Evolutionary conservation across 176 grass and related monocot genomes (phyloP).

Genomic region (Zea luxurians): DNA sequence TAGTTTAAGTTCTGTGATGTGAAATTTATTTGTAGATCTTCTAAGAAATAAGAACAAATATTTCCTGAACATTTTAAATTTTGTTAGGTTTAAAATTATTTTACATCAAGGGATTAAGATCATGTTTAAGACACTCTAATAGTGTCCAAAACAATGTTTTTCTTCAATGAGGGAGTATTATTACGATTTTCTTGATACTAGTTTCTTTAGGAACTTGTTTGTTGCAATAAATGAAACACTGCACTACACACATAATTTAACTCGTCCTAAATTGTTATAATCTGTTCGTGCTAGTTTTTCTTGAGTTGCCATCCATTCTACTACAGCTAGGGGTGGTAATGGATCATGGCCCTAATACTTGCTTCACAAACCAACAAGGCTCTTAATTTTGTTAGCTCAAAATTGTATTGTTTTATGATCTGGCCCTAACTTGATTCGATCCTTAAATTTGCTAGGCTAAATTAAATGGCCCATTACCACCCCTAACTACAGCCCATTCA

Average conservation of each 20-base stretch:
- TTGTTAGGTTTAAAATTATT: slow-evolving; percentile 9
- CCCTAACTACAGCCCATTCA: neutral
- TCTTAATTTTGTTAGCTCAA: too few species aligned
- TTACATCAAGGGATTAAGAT: neutral
- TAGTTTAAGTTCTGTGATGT: neutral
- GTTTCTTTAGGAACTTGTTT: slow-evolving; percentile 15
- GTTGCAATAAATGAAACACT: neutral
- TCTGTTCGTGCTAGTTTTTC: slow-evolving; percentile 17
- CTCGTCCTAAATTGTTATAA: slow-evolving; percentile 1
- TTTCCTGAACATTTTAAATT: neutral
- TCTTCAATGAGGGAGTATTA: neutral
- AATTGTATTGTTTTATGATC: too few species aligned
- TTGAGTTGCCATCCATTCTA: slow-evolving; percentile 12
- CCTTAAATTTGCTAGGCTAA: too few species aligned
- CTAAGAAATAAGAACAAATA: too few species aligned
- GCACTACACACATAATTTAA: neutral
- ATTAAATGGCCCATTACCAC: too few species aligned
- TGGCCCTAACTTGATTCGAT: too few species aligned
- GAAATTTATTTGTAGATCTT: neutral
- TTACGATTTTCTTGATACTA: neutral
- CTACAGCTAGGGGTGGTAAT: too few species aligned
- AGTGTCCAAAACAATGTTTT: neutral
- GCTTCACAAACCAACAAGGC: too few species aligned
- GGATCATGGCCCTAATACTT: too few species aligned
- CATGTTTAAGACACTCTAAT: neutral